Conservation (phyloP, 495 filamentous ascomycete genomes). For the Xylaria grammica region DNA sequence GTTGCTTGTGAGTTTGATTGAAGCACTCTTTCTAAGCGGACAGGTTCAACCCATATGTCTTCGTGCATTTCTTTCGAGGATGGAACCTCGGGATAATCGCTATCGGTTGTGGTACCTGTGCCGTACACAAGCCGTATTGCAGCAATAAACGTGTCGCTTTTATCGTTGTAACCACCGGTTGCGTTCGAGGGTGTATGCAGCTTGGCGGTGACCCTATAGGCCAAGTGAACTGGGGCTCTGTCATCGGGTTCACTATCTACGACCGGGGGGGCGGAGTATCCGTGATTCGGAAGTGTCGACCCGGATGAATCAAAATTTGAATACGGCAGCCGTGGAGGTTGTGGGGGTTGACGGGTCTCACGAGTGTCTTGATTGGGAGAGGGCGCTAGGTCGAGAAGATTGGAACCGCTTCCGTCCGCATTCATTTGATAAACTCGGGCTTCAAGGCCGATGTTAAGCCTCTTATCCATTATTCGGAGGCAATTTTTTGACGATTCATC, state of each 20-base stretch:
- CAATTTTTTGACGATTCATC: neutral
- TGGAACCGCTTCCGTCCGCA: neutral
- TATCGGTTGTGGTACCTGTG: neutral
- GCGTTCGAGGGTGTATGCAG: neutral
- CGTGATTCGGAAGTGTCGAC: neutral
- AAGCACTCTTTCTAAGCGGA: neutral
- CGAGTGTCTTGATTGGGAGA: neutral
- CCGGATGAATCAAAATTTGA: neutral
- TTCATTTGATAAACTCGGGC: neutral
- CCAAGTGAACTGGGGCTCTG: neutral
- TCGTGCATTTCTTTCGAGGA: slow-evolving; percentile 3
- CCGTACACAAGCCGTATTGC: neutral
- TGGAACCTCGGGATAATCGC: neutral
- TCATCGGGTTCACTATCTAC: neutral
- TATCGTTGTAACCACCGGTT: neutral
- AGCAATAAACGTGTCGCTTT: neutral
- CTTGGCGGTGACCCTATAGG: neutral
- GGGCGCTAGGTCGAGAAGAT: neutral
- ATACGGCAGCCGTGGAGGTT: neutral
- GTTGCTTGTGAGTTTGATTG: slow-evolving; percentile 1
- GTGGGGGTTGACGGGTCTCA: neutral
- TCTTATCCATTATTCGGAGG: neutral
- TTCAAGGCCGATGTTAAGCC: slow-evolving; percentile 1
- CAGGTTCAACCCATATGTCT: slow-evolving; percentile 1
- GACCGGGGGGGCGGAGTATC: neutral